A percentile compares a stretch with the other conserved stretches of the same genome.
These are phyloP conservation scores for Lichtheimia ornata DNA, from an alignment of 371 early-diverging fungal species.

Conservation along the genomic window DNA sequence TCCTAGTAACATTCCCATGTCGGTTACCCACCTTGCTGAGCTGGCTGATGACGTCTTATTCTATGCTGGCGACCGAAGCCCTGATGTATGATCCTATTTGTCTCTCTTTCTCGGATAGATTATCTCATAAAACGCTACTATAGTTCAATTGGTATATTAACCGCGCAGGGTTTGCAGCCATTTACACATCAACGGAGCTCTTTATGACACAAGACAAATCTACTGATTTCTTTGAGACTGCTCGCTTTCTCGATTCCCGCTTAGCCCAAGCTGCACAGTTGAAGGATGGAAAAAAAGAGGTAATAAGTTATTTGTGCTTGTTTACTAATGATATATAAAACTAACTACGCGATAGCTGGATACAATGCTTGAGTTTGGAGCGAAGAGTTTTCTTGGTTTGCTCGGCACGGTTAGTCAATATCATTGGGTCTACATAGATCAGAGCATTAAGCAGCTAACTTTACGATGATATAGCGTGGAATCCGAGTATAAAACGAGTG, in stretches of 20 bases:
- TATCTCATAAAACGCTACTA: background rate
- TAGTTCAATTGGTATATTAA: constrained; percentile 91
- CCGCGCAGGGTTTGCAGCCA: constrained; percentile 76
- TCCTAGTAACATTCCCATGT: constrained; percentile 70
- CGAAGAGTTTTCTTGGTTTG: constrained; percentile 38
- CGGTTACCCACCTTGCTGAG: constrained; percentile 66
- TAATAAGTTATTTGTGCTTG: constrained; percentile 2
- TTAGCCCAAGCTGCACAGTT: constrained; percentile 69
- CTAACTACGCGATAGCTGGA: constrained; percentile 27
- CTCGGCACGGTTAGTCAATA: constrained; percentile 39
- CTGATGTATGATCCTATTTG: constrained; percentile 55
- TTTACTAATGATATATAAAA: no score
- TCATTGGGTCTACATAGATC: no score
- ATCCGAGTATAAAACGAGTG: constrained; percentile 10
- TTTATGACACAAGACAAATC: constrained; percentile 89
- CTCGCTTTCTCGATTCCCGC: constrained; percentile 75
- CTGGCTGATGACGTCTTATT: constrained; percentile 88
- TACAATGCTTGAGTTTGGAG: constrained; percentile 50
- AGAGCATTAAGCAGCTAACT: background rate
- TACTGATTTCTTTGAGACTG: constrained; percentile 70
- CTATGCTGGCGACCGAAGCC: constrained; percentile 83
- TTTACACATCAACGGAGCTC: constrained; percentile 84
- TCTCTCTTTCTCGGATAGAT: background rate
- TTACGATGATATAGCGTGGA: constrained; percentile 12
- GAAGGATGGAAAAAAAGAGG: constrained; percentile 59